Conservation (phyloP, 768 basidiomycete genomes). For the Gyrodon lividus region DNA sequence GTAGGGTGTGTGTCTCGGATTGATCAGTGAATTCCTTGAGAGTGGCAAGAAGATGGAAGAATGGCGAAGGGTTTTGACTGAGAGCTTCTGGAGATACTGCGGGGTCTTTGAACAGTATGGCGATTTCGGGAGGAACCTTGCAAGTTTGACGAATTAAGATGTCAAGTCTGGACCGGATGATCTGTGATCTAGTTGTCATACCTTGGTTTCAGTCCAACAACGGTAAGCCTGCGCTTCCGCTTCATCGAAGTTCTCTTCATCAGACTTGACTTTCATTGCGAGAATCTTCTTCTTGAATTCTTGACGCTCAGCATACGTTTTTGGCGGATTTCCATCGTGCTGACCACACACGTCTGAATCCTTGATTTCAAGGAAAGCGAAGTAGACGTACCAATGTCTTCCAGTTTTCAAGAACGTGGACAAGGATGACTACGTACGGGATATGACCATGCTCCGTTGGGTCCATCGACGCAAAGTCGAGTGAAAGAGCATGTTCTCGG, state of each 20-base stretch:
- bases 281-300: constrained; percentile 71
- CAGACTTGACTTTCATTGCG: constrained; percentile 66
- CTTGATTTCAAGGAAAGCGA: neutral
- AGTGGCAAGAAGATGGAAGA: constrained; percentile 78
- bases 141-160: neutral
- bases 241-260: constrained; percentile 98
- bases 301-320: constrained; percentile 61
- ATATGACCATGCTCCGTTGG: constrained; percentile 87
- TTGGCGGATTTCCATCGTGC: constrained; percentile 64
- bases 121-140: constrained; percentile 68
- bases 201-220: constrained; percentile 61
- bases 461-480: constrained; percentile 81
- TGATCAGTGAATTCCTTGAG: constrained; percentile 62
- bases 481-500: constrained; percentile 62
- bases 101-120: constrained; percentile 61
- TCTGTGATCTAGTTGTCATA: constrained; percentile 17
- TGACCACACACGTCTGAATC: constrained; percentile 26
- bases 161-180: constrained; percentile 1
- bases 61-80: constrained; percentile 53
- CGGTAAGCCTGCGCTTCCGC: constrained; percentile 87
- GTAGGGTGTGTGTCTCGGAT: constrained; percentile 60
- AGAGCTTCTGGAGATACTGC: constrained; percentile 43
- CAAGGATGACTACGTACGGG: constrained; percentile 87
- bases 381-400: constrained; percentile 58
- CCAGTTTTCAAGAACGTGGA: constrained; percentile 82